Base-by-base conservation (phyloP, 345 rosid species). In the Eucalyptus tenuipes region DNA sequence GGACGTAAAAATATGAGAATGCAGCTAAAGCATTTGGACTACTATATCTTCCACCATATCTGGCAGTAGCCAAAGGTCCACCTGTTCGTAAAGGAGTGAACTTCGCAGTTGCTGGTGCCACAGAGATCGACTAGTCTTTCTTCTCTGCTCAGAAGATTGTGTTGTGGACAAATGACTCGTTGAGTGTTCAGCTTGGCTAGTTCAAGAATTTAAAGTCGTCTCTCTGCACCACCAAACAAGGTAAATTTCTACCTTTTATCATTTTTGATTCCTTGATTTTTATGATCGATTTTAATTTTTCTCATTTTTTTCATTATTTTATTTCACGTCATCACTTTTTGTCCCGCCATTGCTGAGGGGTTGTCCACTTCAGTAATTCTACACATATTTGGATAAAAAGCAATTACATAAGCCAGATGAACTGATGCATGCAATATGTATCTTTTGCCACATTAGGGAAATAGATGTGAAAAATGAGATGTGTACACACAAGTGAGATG, bases 51-150 rank as follows among this genome's bases (percentile, higher is more conserved):
- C 81, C 7, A 8, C 80, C 80, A 8, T 31, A 68, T 68, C 80
- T 68, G 13, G 80, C 11, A 16, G 42, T 68, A 31, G 80, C 42
- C 80, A 31, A 68, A 16, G 42, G 80, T 31, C 80, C 12, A 31
- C 22, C 10, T 87, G 50, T 52, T 49, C 49, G 64, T 25, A 88
- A 87, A 2, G 94, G 93, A 37, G 95, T 89, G 17, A 95, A 95
- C 90, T 94, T 95, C 64, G 97, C 94, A 13, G 95, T 95, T 68
- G 91, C 93, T 4, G 97, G 95, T 89, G 95, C 97, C 3, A 93
- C 95, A 8, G 95, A 95, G 5, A 91, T 93, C 10, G 90, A 90
- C 37, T 31, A 93, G 49, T 42, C 86, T 49, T 92, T 91, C 88
- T 93, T 92, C 49, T 85, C 89, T 27, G 84, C 91, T n/a, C 85